These are phyloP conservation scores for Dactylellina parvicollis DNA, from an alignment of 2,329 filamentous ascomycete species.

Conservation along the genomic window DNA sequence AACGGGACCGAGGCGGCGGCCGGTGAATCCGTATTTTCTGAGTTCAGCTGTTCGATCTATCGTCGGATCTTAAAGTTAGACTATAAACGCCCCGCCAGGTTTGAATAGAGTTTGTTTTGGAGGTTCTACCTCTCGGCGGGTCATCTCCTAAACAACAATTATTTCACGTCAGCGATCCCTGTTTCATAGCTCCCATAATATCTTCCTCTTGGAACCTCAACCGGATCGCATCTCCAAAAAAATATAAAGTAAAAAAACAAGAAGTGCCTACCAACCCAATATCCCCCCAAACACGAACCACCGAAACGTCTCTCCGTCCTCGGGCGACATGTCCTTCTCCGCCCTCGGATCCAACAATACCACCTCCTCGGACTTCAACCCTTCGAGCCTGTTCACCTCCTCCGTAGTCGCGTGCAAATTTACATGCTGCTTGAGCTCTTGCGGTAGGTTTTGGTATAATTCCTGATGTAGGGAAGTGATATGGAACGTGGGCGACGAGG, in stretches of 20 bases:
- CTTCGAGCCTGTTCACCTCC: conserved; percentile 85
- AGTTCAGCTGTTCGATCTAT: conserved; percentile 94
- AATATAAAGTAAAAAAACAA: conserved; percentile 35
- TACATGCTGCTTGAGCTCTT: conserved; percentile 69
- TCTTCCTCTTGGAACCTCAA: no score
- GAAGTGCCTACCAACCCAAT: conserved; percentile 70
- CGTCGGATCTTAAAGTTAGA: conserved; percentile 13
- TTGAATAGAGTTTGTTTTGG: conserved; percentile 12
- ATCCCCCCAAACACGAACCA: conserved; percentile 97
- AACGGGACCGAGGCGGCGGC: conserved; percentile 84
- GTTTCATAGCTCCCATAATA: no score
- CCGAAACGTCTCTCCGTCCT: conserved; percentile 84
- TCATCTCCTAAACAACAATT: conserved; percentile 76
- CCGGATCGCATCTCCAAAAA: conserved; percentile 3
- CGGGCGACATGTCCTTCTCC: conserved; percentile 79
- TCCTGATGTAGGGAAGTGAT: conserved; percentile 80
- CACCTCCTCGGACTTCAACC: conserved; percentile 74
- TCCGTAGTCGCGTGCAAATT: conserved; percentile 75
- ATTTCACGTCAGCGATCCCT: conserved; percentile 24
- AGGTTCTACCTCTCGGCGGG: conserved; percentile 80
- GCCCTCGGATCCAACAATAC: conserved; percentile 91
- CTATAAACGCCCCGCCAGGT: conserved; percentile 21
- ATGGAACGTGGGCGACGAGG: conserved; percentile 71
- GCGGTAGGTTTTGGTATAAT: conserved; percentile 67
- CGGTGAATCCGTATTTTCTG: conserved; percentile 89